Base-by-base conservation (phyloP, 225 moss, liverwort and hornwort genomes). In the Takakia lepidozioides region DNA sequence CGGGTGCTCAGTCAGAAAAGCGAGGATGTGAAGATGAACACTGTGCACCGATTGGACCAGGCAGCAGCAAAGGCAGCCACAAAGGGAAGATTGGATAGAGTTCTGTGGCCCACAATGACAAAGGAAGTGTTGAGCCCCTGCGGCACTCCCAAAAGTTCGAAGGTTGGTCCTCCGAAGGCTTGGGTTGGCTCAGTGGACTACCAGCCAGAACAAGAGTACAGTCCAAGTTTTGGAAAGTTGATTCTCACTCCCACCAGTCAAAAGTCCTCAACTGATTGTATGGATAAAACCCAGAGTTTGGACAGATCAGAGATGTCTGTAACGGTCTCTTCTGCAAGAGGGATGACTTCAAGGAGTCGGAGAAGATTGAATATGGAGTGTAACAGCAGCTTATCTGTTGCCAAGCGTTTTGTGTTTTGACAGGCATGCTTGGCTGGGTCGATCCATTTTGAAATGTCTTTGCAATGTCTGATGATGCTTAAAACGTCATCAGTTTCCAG, bases 321-420 rank as follows among this genome's bases (percentile, higher is more conserved):
- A n/a, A 29, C 56, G 10, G 28, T 56, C 11, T 45, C 56, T 3
- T 14, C 55, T 2, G 43, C 34, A 3, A 56, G 22, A 23, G 56
- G 56, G 4, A 30, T 43, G 10, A 56, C 56, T 16, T 56, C 43
- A 20, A 19, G 56, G 30, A 44, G 45, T 2, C 44, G 32, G 32
- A 32, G 32, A 32, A 32, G 11, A 11, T 7, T 11, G 32, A 32
- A 7, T 6, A 11, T 32, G 32, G 32, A 32, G 32, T 32, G n/a
- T n/a, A n/a, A n/a, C n/a, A n/a, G 44, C 19, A 56, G 56, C 23
- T 32, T 56, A 43, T 44, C 45, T 13, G 56, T 56, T 3, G 44
- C 44, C 17, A 56, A 56, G 43, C 43, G 43, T 29, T 56, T 56
- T 25, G 56, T 56, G 34, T 56, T 44, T 22, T 56, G 16, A 56